phyloP scores from a whole-genome alignment of 1,284 basidiomycete genomes.

The Malassezia sp. region DNA sequence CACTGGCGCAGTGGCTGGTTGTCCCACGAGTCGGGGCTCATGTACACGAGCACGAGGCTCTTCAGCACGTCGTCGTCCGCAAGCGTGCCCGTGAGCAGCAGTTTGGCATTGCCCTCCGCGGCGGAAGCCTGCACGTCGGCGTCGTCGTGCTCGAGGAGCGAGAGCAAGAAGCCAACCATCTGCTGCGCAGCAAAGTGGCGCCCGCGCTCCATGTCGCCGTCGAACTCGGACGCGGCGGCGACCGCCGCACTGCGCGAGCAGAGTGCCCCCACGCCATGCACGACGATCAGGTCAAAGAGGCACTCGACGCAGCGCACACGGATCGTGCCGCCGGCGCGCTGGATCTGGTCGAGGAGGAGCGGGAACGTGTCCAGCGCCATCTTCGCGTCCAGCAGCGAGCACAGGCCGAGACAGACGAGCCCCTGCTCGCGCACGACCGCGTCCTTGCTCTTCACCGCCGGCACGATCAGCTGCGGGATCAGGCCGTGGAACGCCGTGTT shows the following conservation, averaged over 20 bases:
- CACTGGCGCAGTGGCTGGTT: constrained; percentile 85
- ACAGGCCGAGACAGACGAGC: constrained; percentile 71
- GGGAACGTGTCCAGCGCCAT: constrained; percentile 85
- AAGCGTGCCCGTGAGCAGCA: constrained; percentile 65
- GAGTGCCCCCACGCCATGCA: constrained; percentile 70
- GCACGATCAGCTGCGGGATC: constrained; percentile 76
- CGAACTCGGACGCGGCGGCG: constrained; percentile 15
- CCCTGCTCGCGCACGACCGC: constrained; percentile 72
- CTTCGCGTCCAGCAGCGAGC: constrained; percentile 77
- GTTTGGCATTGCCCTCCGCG: constrained; percentile 74
- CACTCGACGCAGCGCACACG: constrained; percentile 72
- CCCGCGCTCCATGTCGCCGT: constrained; percentile 15
- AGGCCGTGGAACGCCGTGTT: constrained; percentile 87
- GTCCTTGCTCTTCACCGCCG: constrained; percentile 77
- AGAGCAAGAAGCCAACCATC: constrained; percentile 35
- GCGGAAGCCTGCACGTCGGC: constrained; percentile 60
- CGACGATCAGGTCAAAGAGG: constrained; percentile 79
- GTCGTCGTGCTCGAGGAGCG: constrained; percentile 58
- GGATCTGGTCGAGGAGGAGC: constrained; percentile 74
- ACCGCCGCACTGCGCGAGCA: constrained; percentile 46
- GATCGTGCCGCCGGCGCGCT: constrained; percentile 63
- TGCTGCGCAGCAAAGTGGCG: constrained; percentile 27
- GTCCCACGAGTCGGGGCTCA: constrained; percentile 70
- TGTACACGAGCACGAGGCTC: constrained; percentile 68
- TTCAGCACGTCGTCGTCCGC: constrained; percentile 53